Evolutionary conservation across 192 early-diverging fungal species (phyloP), one percentile per base, ranked within the genome.

Genomic region (Backusella westeae): DNA sequence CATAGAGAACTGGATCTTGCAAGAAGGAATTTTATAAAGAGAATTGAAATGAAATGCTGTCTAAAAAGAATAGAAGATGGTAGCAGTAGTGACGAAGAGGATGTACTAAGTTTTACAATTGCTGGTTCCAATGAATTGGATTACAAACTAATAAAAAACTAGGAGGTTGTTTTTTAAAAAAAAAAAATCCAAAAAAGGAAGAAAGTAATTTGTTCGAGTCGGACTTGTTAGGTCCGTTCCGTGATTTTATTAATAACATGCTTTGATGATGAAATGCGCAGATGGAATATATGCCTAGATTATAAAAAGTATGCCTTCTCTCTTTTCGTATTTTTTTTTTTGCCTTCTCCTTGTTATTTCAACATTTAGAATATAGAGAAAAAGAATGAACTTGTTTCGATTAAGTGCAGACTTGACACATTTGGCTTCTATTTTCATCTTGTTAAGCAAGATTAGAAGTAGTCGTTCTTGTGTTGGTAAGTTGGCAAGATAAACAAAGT

Each of bases 361-460:
- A 9, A 21, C 17, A 52, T 19, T 21, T 26, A 59, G 53, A 59
- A 53, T 19, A 53, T 5, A 53, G 4, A 53, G 21, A 53, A 21
- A 53, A 53, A 53, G n/a, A 63, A 75, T 75, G 74, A 75, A 75
- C 17, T 49, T 75, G 42, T 75, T 75, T 68, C 74, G 74, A 42
- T 32, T 75, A 46, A 32, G 23, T 34, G 74, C 65, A 17, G 74
- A 75, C 39, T 29, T 67, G 17, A 75, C 46, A 42, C 74, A 68
- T 67, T 29, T 75, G 21, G 74, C 65, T 9, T 75, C 74, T 49
- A 65, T 75, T 26, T 36, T 75, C 36, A 75, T 99, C 83, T 87
- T 99, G 41, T 87, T 98, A 69, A 81, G 94, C 38, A 98, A 98
- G 86, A 96, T 99, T 74, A 89, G 89, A 75, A 93, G 92, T 79